Conservation (phyloP, 768 basidiomycete genomes). For the Agrocybe praecox region DNA sequence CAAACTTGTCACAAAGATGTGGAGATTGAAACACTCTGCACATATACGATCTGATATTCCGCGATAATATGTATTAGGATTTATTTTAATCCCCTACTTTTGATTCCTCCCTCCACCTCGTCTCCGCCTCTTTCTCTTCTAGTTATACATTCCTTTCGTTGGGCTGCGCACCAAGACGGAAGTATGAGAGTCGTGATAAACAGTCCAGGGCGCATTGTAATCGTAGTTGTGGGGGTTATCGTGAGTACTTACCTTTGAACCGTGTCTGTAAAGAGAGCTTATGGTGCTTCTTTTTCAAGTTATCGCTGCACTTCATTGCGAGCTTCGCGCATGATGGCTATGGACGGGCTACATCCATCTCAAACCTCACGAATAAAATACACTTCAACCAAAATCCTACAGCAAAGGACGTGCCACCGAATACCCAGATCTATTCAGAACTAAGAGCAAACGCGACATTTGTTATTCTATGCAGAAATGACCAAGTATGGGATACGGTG, state of each 20-base stretch:
- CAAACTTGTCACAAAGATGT: neutral
- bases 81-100: neutral
- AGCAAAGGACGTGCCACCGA: neutral
- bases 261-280: neutral
- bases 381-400: neutral
- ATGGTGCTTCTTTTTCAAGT: constrained; percentile 4
- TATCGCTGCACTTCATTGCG: constrained; percentile 45
- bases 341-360: constrained; percentile 42
- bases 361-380: constrained; percentile 21
- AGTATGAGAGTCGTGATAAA: neutral
- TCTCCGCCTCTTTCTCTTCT: neutral
- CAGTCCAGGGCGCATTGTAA: neutral
- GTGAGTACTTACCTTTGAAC: neutral
- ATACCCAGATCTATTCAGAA: constrained; percentile 4
- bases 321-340: constrained; percentile 49
- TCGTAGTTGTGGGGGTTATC: neutral
- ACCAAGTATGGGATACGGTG: constrained; percentile 60
- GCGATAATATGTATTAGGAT: neutral
- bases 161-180: neutral
- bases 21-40: neutral
- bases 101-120: neutral
- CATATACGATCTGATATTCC: neutral
- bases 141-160: neutral
- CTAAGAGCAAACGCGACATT: constrained; percentile 40
- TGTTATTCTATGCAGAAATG: constrained; percentile 63